These are phyloP conservation scores for Geotrichum restrictum DNA, from an alignment of 1,139 yeast species.

Conservation along the genomic window DNA sequence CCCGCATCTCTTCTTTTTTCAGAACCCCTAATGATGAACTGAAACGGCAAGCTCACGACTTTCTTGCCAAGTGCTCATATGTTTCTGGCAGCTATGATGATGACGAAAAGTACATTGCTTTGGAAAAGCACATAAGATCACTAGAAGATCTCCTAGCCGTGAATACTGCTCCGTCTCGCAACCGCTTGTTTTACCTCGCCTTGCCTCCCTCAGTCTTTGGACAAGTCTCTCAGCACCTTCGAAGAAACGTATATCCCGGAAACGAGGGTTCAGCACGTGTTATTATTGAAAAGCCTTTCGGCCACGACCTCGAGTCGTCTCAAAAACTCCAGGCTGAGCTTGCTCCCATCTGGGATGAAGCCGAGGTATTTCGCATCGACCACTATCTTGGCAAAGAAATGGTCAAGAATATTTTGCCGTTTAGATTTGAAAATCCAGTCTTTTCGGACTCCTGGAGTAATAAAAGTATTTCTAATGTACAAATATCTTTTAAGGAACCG, in stretches of 20 bases:
- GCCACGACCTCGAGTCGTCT: slow-evolving; percentile 79
- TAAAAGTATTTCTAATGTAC: slow-evolving; percentile 71
- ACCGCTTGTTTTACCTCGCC: slow-evolving; percentile 83
- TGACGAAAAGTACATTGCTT: slow-evolving; percentile 62
- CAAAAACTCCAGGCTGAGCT: slow-evolving; percentile 70
- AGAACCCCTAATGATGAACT: slow-evolving; percentile 50
- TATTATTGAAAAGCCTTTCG: slow-evolving; percentile 96
- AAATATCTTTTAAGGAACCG: slow-evolving; percentile 89
- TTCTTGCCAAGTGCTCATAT: slow-evolving; percentile 62
- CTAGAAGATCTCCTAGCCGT: slow-evolving; percentile 50
- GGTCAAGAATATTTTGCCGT: slow-evolving; percentile 86
- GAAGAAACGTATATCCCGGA: slow-evolving; percentile 60
- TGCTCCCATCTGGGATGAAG: slow-evolving; percentile 84
- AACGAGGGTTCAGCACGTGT: slow-evolving; percentile 67
- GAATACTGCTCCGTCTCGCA: slow-evolving; percentile 35
- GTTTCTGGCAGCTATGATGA: slow-evolving; percentile 76
- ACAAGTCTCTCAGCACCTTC: slow-evolving; percentile 69
- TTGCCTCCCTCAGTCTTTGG: slow-evolving; percentile 92
- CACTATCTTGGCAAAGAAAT: slow-evolving; percentile 96
- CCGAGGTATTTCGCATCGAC: slow-evolving; percentile 90
- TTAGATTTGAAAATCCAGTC: slow-evolving; percentile 86
- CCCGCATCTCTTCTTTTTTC: slow-evolving; percentile 62
- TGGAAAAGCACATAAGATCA: slow-evolving; percentile 53
- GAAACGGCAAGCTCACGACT: slow-evolving; percentile 52
- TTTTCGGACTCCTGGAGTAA: slow-evolving; percentile 84